Base-by-base conservation (phyloP, 2,329 filamentous ascomycete genomes). In the Colletotrichum magnum region DNA sequence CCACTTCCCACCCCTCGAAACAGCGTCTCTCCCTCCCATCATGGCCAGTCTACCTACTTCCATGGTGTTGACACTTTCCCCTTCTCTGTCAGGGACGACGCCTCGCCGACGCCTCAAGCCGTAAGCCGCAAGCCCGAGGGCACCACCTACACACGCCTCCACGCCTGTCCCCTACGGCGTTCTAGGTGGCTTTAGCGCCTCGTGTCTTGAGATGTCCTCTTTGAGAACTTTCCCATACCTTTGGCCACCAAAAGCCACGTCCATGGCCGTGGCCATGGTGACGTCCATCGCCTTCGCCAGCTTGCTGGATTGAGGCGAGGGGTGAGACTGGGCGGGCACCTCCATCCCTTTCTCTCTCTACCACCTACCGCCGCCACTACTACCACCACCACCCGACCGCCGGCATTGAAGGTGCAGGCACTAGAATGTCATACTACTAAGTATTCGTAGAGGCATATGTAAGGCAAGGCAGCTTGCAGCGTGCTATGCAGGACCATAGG, bases 31-130 rank as follows among this genome's bases (percentile, higher is more conserved):
- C 67, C 67, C 67, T 69, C 57, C 32, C 32, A 36, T 36, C 32
- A 36, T 36, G 32, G 32, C 66, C 66, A 65, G 61, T 66, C 65
- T 54, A 16, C 48, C 65, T 54, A 16, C 48, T 53, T 39, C 50
- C 56, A 39, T 66, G 66, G 41, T 64, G 63, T 65, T 54, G 61
- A 48, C 61, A 59, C 54, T 39, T 69, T 60, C 43, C 67, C 56
- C 43, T 56, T 61, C 67, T 69, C 63, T 67, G 56, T 50, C 62
- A 69, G 67, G 62, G 52, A 69, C 67, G 51, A 51, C 62, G 62
- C 62, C 62, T 66, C 56, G 28, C 59, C 43, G 43, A 69, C 67
- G 67, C 66, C 62, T 60, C 66, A 57, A 60, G 54, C 61, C 50
- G 28, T 10, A 36, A 36, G 28, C 28, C 28, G 28, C 28, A 32